phyloP scores from a whole-genome alignment of 2,329 filamentous ascomycete species.

The Exophiala phaeomuriformis region DNA sequence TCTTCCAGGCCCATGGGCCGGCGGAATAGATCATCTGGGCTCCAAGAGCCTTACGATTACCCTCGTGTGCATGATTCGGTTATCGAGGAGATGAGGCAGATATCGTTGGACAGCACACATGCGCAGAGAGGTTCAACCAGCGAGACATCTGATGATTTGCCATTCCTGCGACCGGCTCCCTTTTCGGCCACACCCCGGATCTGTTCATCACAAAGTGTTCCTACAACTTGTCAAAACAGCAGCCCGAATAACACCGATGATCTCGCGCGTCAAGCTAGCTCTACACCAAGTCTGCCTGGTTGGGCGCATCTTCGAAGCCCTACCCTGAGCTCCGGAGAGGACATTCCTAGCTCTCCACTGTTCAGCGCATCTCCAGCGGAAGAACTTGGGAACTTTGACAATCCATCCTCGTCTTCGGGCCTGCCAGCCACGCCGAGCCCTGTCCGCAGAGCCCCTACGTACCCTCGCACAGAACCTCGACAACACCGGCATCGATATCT shows the following conservation, averaged over 20 bases:
- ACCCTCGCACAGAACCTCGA: constrained; percentile 15
- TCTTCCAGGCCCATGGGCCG: background rate
- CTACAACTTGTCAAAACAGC: background rate
- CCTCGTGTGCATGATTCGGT: background rate
- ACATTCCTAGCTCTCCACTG: constrained; percentile 23
- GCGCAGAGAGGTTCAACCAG: background rate
- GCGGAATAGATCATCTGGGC: background rate
- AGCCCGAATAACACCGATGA: background rate
- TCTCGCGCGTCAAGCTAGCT: background rate
- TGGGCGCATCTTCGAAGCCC: background rate
- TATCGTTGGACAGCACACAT: constrained; percentile 4
- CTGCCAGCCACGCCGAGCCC: constrained; percentile 14
- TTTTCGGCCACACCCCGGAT: constrained; percentile 1
- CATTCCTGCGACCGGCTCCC: constrained; percentile 5
- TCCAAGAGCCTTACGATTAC: constrained; percentile 2
- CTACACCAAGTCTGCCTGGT: background rate
- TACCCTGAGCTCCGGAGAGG: background rate
- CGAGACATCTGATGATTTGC: background rate
- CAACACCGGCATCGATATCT: constrained; percentile 15
- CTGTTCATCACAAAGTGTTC: background rate
- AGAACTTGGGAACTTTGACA: background rate
- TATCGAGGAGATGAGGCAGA: constrained; percentile 3
- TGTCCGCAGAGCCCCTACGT: constrained; percentile 4
- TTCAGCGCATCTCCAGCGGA: constrained; percentile 3
- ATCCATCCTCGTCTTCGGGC: constrained; percentile 4